Base-by-base conservation (phyloP, 768 basidiomycete species). In the Panus rudis region DNA sequence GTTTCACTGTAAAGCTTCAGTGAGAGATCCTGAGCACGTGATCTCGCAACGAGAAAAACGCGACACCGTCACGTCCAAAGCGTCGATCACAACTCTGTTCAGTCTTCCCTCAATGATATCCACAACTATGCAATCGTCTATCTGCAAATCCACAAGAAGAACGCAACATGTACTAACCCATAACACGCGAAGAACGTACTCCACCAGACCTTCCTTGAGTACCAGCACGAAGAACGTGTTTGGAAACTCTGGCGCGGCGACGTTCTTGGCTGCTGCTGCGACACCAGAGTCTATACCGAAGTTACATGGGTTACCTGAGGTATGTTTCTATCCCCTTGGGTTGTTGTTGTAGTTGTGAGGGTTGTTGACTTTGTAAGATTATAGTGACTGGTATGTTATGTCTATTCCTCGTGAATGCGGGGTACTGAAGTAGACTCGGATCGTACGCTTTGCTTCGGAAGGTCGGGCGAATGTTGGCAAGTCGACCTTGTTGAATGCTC, bases 381-480 rank as follows among this genome's bases (percentile, higher is more conserved):
- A 53, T 60, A 4, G 56, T 57, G 13, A 57, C 58, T 3, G 58
- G 58, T 56, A 11, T 10, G 54, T 26, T 22, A 20, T 10, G 16
- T 23, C 6, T 12, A 5, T 20, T 14, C 20, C 16, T 6, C 6
- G 10, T 7, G 37, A 4, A 35, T n/a, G 16, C 7, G 35, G 4
- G n/a, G 11, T 13, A 20, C 11, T 2, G 12, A 17, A 17, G 8
- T n/a, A 4, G 28, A 10, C 10, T 10, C 28, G n/a, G 28, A 24
- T 23, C 13, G 17, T 3, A 12, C 3, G 7, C 3, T 2, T 21
- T 33, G 11, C 46, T n/a, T n/a, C n/a, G n/a, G n/a, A n/a, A 84
- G 86, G 86, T 16, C 79, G 86, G 46, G 84, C 86, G 3, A 89
- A 89, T 53, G 78, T 70, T 19, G 86, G 86, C 21, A 89, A 89